Evolutionary conservation across 169 alveolate species (phyloP).

Genomic region (Plasmodium berghei): DNA sequence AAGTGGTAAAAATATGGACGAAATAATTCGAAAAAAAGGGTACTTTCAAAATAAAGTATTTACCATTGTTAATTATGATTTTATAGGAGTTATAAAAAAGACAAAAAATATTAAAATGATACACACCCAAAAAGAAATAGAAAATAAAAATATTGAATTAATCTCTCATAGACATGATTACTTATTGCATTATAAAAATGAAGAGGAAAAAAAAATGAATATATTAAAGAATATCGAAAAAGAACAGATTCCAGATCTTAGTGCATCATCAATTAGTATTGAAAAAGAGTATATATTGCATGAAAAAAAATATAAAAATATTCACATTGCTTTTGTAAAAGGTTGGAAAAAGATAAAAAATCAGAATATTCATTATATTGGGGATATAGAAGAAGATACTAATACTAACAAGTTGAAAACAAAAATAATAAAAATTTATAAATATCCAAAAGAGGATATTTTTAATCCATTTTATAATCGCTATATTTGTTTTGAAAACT

Average conservation of each 20-base stretch:
- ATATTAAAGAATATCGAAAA: background rate
- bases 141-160: background rate
- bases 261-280: background rate
- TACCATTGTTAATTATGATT: slow-evolving; percentile 41
- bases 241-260: background rate
- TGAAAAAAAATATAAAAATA: slow-evolving; percentile 31
- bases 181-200: background rate
- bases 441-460: slow-evolving; percentile 31
- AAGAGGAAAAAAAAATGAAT: background rate
- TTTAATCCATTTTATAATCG: slow-evolving; percentile 28
- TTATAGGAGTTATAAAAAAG: slow-evolving; percentile 8
- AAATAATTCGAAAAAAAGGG: too few relatives aligned
- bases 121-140: background rate
- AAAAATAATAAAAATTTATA: slow-evolving; percentile 35
- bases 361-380: background rate
- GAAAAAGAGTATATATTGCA: slow-evolving; percentile 11
- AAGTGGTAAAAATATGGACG: too few relatives aligned
- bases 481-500: slow-evolving; percentile 37
- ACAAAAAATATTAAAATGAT: background rate
- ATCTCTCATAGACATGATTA: background rate
- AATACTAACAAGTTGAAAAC: background rate
- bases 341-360: slow-evolving; percentile 9
- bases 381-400: slow-evolving; percentile 5
- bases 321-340: slow-evolving; percentile 25
- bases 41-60: background rate